Evolutionary conservation across 2,329 filamentous ascomycete genomes (phyloP).

Genomic region (Ophiocordyceps unilateralis): DNA sequence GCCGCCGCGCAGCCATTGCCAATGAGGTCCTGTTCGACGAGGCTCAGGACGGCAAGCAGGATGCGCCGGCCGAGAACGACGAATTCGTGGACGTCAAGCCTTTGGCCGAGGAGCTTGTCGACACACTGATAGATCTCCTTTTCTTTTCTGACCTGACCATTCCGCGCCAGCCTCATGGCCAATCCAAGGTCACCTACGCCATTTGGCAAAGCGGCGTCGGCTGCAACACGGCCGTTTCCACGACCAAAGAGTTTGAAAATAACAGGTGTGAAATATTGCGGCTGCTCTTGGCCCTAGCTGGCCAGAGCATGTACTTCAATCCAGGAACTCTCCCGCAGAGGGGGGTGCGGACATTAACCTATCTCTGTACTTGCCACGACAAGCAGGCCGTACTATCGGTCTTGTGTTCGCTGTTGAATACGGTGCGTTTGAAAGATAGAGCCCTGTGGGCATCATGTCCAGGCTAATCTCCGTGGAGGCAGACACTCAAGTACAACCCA

Average conservation of each 20-base stretch:
- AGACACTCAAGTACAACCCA: constrained; percentile 92
- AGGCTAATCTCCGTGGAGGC: constrained; percentile 2
- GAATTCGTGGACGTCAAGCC: constrained; percentile 74
- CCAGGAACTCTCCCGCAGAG: constrained; percentile 62
- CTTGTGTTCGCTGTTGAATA: constrained; percentile 85
- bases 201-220: constrained; percentile 98
- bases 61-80: constrained; percentile 27
- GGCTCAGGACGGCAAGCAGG: constrained; percentile 35
- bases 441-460: not conserved
- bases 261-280: constrained; percentile 83
- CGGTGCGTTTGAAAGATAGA: constrained; percentile 33
- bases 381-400: constrained; percentile 84
- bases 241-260: constrained; percentile 82
- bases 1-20: constrained; percentile 45
- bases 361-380: constrained; percentile 73
- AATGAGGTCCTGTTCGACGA: constrained; percentile 77
- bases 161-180: constrained; percentile 51
- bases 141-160: constrained; percentile 88
- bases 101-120: constrained; percentile 80
- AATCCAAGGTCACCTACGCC: constrained; percentile 71
- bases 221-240: constrained; percentile 75
- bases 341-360: constrained; percentile 71
- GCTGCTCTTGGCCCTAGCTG: constrained; percentile 67
- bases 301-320: constrained; percentile 87
- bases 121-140: constrained; percentile 72